Percentiles rank a stretch among this genome's conserved stretches.
Conservation (phyloP, 139 green algal genomes). For the Picochlorum sp. region DNA sequence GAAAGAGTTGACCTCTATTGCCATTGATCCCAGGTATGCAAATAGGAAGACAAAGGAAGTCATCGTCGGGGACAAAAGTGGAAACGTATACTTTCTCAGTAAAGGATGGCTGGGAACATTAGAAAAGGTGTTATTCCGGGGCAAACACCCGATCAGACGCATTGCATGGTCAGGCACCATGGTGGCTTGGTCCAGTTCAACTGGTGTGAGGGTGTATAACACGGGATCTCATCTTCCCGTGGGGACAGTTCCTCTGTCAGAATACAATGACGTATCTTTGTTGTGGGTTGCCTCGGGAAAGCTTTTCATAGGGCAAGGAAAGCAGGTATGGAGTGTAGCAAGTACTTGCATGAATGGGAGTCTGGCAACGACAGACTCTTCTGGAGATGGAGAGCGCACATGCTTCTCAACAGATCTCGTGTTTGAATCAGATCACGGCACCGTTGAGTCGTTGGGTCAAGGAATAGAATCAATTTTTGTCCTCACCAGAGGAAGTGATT, state of each 20-base stretch:
- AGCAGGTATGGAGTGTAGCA: no score
- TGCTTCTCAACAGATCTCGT: no score
- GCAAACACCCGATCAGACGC: constrained; percentile 51
- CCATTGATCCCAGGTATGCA: constrained; percentile 74
- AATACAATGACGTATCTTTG: no score
- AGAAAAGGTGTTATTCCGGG: constrained; percentile 67
- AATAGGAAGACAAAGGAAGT: constrained; percentile 65
- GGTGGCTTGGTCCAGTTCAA: constrained; percentile 81
- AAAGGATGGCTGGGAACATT: constrained; percentile 78
- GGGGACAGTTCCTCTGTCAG: constrained; percentile 2
- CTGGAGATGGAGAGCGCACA: no score
- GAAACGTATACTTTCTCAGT: constrained; percentile 62
- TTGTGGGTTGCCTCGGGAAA: no score
- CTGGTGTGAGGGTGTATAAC: constrained; percentile 75
- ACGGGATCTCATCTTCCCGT: constrained; percentile 43
- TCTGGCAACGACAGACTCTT: no score
- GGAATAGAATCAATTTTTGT: no score
- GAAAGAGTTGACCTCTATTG: constrained; percentile 34
- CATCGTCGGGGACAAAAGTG: constrained; percentile 52
- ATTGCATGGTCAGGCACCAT: constrained; percentile 61
- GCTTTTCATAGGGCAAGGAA: no score
- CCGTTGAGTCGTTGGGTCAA: no score
- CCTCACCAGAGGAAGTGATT: no score
- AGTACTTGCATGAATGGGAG: no score
- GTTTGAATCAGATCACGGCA: no score